Conservation (phyloP, 257 asterid genomes). For the Lycium barbarum region DNA sequence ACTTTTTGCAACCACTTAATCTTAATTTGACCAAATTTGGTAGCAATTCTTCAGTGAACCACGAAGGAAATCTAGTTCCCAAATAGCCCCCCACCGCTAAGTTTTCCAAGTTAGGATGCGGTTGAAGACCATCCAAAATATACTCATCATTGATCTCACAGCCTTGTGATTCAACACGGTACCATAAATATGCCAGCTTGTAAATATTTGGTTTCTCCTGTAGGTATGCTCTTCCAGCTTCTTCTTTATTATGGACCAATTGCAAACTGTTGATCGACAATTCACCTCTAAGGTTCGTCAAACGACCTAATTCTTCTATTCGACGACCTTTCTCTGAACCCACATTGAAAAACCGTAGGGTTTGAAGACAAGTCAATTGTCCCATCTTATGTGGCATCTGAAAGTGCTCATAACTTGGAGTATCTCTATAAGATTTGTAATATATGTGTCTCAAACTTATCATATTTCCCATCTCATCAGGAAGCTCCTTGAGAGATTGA, state of each 20-base stretch:
- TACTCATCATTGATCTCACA: not conserved
- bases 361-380: constrained; percentile 39
- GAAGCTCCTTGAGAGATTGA: constrained; percentile 15
- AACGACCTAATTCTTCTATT: constrained; percentile 40
- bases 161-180: not conserved
- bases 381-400: constrained; percentile 39
- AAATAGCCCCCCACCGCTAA: not conserved
- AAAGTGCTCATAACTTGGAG: no score
- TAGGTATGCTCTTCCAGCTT: constrained; percentile 29
- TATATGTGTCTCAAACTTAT: constrained; percentile 44
- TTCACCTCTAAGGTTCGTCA: constrained; percentile 35
- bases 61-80: constrained; percentile 31
- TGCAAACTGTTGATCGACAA: constrained; percentile 29
- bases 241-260: constrained; percentile 31
- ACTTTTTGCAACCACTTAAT: not conserved
- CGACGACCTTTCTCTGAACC: constrained; percentile 33
- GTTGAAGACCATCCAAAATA: constrained; percentile 38
- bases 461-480: constrained; percentile 26
- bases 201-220: constrained; percentile 6
- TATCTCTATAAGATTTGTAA: no score
- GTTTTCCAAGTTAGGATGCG: constrained; percentile 35
- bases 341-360: constrained; percentile 11
- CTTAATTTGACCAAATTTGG: not conserved
- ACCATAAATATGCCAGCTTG: constrained; percentile 19
- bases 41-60: constrained; percentile 27